phyloP scores from a whole-genome alignment of 2,329 filamentous ascomycete species.

The Diaporthe capsici region DNA sequence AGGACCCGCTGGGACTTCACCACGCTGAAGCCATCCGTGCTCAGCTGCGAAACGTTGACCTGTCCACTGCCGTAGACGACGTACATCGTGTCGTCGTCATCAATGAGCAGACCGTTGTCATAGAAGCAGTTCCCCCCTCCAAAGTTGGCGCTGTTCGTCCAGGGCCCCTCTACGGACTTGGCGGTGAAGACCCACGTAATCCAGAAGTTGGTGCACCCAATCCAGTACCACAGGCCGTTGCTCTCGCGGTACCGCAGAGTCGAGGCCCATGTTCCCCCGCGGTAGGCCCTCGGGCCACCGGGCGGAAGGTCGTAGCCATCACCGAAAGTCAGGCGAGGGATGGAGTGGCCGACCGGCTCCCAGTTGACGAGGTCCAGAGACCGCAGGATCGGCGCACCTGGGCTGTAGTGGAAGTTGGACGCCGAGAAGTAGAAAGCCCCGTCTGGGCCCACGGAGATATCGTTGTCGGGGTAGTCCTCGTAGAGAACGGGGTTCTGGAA shows the following conservation, averaged over 20 bases:
- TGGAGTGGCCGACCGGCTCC: conserved; percentile 61
- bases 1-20: conserved; percentile 62
- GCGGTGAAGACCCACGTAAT: conserved; percentile 69
- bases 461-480: conserved; percentile 53
- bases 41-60: conserved; percentile 66
- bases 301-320: conserved; percentile 61
- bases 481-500: conserved; percentile 47
- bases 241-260: conserved; percentile 65
- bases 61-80: conserved; percentile 66
- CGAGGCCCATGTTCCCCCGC: conserved; percentile 69
- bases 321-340: conserved; percentile 61
- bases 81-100: conserved; percentile 72
- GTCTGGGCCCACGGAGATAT: conserved; percentile 20
- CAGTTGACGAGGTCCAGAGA: conserved; percentile 70
- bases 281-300: conserved; percentile 60
- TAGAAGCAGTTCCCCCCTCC: conserved; percentile 65
- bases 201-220: conserved; percentile 66
- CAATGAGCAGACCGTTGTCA: conserved; percentile 70
- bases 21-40: conserved; percentile 60
- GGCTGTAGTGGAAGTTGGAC: conserved; percentile 33
- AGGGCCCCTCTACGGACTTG: conserved; percentile 56
- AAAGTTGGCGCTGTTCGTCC: conserved; percentile 55
- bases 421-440: conserved; percentile 28
- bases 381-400: conserved; percentile 67
- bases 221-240: conserved; percentile 68